These are phyloP conservation scores for Chytriomyces hyalinus DNA, from an alignment of 192 early-diverging fungal species.

Conservation along the genomic window DNA sequence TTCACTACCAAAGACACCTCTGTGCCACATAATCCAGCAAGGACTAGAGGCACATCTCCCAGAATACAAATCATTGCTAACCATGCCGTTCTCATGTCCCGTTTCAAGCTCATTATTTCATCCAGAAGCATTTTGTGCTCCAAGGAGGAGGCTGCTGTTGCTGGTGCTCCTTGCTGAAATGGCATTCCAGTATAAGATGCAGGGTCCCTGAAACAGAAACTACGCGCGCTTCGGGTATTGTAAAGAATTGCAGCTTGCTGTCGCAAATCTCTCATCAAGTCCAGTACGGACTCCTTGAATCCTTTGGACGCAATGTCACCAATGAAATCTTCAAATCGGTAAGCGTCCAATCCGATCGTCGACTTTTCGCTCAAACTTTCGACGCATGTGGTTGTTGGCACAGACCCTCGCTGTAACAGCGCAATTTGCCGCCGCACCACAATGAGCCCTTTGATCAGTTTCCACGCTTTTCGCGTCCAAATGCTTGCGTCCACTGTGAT, in stretches of 20 bases:
- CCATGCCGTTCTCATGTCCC: neutral
- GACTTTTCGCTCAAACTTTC: neutral
- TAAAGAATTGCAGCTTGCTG: neutral
- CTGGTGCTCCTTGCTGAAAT: neutral
- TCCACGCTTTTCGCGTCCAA: neutral
- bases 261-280: neutral
- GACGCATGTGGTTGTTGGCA: neutral
- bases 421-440: conserved; percentile 4
- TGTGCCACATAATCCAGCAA: neutral
- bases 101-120: conserved; percentile 15
- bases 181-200: neutral
- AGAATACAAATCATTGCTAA: conserved; percentile 7
- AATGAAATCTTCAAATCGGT: conserved; percentile 21
- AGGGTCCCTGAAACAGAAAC: neutral
- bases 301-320: conserved; percentile 3
- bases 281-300: neutral
- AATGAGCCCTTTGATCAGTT: neutral
- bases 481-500: neutral
- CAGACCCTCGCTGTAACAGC: neutral
- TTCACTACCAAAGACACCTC: neutral
- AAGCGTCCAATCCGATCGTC: neutral
- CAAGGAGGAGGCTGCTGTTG: neutral
- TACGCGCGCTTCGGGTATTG: neutral
- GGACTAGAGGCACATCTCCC: neutral
- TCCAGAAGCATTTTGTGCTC: conserved; percentile 15